Percentiles rank a stretch among this genome's conserved stretches.
Evolutionary conservation across 257 asterid species (phyloP).

Genomic region (Scutellaria minor): DNA sequence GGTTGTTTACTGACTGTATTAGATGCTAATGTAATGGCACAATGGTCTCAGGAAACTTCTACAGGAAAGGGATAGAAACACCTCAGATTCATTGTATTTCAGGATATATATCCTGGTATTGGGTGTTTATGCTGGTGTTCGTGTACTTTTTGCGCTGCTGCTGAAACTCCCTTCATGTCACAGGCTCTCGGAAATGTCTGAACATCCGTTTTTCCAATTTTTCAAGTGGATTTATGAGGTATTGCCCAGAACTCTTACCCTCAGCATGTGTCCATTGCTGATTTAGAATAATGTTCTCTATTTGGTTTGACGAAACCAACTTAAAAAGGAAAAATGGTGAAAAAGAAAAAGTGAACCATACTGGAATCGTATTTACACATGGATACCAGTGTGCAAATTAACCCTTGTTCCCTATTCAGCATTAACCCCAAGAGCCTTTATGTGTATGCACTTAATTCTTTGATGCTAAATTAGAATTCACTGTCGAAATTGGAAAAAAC

Average conservation of each 20-base stretch:
- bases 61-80: conserved; percentile 63
- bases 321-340: conserved; percentile 12
- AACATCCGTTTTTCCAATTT: conserved; percentile 93
- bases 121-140: conserved; percentile 91
- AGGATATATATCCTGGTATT: conserved; percentile 86
- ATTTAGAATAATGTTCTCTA: not conserved
- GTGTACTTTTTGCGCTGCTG: conserved; percentile 70
- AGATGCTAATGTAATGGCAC: conserved; percentile 34
- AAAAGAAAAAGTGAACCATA: not conserved
- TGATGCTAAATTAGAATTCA: conserved; percentile 11
- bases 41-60: conserved; percentile 70
- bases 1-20: conserved; percentile 25
- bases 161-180: conserved; percentile 86
- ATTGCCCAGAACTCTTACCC: conserved; percentile 1
- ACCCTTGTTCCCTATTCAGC: not conserved
- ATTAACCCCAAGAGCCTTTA: not conserved
- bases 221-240: conserved; percentile 99
- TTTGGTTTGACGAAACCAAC: conserved; percentile 28
- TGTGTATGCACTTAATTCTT: conserved; percentile 1
- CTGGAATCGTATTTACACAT: conserved; percentile 12
- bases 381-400: not conserved
- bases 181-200: conserved; percentile 82
- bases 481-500: conserved; percentile 4
- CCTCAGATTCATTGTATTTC: conserved; percentile 74
- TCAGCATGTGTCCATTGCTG: conserved; percentile 3